Evolutionary conservation across 148 eudicot species (phyloP), one percentile per base, ranked within the genome.

Genomic region (Silene latifolia): DNA sequence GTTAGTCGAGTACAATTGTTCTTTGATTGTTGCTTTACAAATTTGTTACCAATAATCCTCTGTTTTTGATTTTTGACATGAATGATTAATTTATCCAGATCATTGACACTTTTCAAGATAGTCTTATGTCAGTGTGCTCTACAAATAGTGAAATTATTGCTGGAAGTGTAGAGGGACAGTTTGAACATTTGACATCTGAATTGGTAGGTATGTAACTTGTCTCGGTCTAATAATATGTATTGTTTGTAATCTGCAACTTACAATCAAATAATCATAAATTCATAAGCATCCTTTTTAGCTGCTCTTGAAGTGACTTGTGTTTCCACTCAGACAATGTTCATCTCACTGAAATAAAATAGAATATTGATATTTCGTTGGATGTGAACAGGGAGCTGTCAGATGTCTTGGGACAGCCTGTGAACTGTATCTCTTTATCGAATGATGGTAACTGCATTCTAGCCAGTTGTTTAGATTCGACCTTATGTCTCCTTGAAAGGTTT

Each of bases 101-200:
- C 68, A 94, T 94, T 18, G 88, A 90, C 79, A 87, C 92, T 66
- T 94, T 94, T 83, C 77, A 80, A 56, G 98, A 94, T 72, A 91
- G 97, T 89, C 97, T 94, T 14, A 94, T 94, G 98, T 91, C 98
- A 64, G 85, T 94, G 72, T 85, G 90, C 83, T 79, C 91, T 80
- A 86, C 96, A 14, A 91, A 84, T 80, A 86, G 83, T 79, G 90
- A 94, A 80, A 90, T 94, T 62, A 89, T 94, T 88, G 98, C 98
- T 81, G 98, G 97, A 85, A 94, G 98, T 86, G 98, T 94, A 62
- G 97, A 94, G 98, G 98, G 73, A 88, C 98, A 71, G 90, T 94
- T 71, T 81, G 97, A 76, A 94, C 97, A 63, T 94, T 94, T 87
- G 98, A 94, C 85, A 90, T 94, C 72, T 90, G 98, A 77, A 88